phyloP scores from a whole-genome alignment of 2,329 filamentous ascomycete genomes.

The Ampelomyces quisqualis region DNA sequence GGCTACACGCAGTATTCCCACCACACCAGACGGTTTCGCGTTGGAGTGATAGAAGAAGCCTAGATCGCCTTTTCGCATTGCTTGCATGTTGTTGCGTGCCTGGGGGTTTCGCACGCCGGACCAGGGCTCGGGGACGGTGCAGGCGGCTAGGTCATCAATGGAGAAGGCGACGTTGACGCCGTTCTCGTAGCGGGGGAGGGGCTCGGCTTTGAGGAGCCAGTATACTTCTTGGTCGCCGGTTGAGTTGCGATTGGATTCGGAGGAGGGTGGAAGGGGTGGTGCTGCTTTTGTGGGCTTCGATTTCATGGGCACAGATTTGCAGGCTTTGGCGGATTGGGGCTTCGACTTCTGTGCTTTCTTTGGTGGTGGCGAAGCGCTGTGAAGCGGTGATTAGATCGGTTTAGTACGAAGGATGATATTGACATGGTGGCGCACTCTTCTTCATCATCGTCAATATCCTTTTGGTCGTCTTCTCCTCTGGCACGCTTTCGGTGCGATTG shows the following conservation, averaged over 20 bases:
- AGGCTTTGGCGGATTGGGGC: conserved; percentile 3
- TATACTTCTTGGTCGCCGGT: conserved; percentile 38
- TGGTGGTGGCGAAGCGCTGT: conserved; percentile 17
- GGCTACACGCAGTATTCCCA: conserved; percentile 85
- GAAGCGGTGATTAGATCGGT: background rate
- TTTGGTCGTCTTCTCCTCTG: conserved; percentile 19
- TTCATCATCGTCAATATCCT: conserved; percentile 9
- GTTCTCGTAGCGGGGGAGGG: conserved; percentile 81
- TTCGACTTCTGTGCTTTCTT: conserved; percentile 23
- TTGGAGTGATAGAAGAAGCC: conserved; percentile 98
- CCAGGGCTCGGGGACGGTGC: conserved; percentile 81
- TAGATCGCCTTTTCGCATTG: conserved; percentile 87
- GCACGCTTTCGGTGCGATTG: conserved; percentile 33
- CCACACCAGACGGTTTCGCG: conserved; percentile 84
- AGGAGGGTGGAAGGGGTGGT: conserved; percentile 15
- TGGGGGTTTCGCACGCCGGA: conserved; percentile 61
- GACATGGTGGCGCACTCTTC: background rate
- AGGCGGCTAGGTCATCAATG: conserved; percentile 80
- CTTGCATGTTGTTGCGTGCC: conserved; percentile 85
- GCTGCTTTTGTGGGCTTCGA: conserved; percentile 9
- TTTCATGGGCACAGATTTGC: conserved; percentile 6
- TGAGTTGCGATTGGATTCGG: conserved; percentile 29
- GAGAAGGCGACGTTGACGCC: conserved; percentile 90
- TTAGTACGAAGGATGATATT: background rate
- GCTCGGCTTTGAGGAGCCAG: conserved; percentile 63